Evolutionary conservation across 1,284 basidiomycete genomes (phyloP), one percentile per base, ranked within the genome.

Genomic region (Microbotryomycetes sp.): DNA sequence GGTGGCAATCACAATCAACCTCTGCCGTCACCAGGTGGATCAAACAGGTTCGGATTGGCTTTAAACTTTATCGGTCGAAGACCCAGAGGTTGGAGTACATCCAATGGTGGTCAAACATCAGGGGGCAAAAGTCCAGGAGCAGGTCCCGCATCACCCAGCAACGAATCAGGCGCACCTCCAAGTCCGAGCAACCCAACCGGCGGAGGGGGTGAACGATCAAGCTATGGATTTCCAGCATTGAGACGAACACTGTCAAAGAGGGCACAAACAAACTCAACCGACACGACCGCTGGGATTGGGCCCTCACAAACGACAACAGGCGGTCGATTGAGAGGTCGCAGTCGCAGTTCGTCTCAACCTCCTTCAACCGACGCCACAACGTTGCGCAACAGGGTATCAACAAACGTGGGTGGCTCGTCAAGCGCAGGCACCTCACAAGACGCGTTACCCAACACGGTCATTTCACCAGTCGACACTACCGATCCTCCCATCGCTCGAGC

Each of bases 201-300:
- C n/a, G n/a, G n/a, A n/a, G 60, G 62, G 29, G 45, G 32, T 6
- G 48, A 61, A 7, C 26, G 49, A 12, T 49, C 49, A 26, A 62
- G 65, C 15, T 69, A 69, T 49, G 67, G 67, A 0, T 67, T 69
- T 26, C 67, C 67, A 3, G 65, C 63, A 3, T 29, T 69, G 23
- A 52, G 65, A 32, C 29, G 67, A 19, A 47, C 63, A 16, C 51
- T 69, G 3, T 65, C 63, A 28, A 69, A 66, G 57, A 52, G 67
- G 4, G n/a, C n/a, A n/a, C 36, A 59, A 28, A 51, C 3, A 19
- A 54, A 26, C 31, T 2, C 26, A n/a, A 22, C 36, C 14, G 31
- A 36, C 3, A 56, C 48, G 16, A 29, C 5, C 1, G n/a, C 29
- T 14, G 42, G 42, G 23, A 49, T 30, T 29, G 26, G 9, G n/a